Percentiles rank a stretch among this genome's conserved stretches.
Conservation (phyloP, 495 filamentous ascomycete genomes). For the Ramalina intermedia region DNA sequence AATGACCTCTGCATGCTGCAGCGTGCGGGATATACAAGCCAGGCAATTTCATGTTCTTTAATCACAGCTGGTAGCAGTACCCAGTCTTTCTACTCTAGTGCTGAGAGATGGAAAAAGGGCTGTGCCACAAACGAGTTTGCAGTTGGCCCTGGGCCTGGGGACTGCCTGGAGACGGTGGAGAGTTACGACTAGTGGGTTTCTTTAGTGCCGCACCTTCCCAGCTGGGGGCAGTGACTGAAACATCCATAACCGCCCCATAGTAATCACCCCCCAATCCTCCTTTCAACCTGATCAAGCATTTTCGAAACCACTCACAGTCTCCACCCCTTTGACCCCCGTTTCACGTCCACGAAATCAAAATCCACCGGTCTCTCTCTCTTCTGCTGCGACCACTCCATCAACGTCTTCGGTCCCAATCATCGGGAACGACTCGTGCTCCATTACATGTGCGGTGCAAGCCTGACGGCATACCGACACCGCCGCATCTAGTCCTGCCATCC, state of each 20-base stretch:
- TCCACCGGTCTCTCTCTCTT: background rate
- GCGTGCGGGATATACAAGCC: background rate
- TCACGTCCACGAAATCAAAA: background rate
- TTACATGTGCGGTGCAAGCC: background rate
- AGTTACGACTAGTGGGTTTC: background rate
- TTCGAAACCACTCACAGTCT: conserved; percentile 1
- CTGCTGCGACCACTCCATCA: too few relatives aligned
- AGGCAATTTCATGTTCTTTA: too few relatives aligned
- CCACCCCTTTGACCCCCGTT: conserved; percentile 1
- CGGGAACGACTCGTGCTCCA: background rate
- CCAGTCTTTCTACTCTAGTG: too few relatives aligned
- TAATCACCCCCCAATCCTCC: conserved; percentile 1
- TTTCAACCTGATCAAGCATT: conserved; percentile 3
- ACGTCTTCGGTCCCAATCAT: too few relatives aligned
- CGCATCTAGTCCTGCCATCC: background rate
- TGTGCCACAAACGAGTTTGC: background rate
- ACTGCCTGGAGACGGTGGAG: background rate
- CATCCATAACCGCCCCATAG: conserved; percentile 4
- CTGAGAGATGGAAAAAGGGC: too few relatives aligned
- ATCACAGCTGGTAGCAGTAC: too few relatives aligned
- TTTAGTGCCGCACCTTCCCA: too few relatives aligned
- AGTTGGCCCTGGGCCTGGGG: background rate
- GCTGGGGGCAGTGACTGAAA: background rate
- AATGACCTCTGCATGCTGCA: background rate
- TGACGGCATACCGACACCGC: background rate